Evolutionary conservation across 2,329 filamentous ascomycete genomes (phyloP).

Genomic region (Pezicula neosporulosa): DNA sequence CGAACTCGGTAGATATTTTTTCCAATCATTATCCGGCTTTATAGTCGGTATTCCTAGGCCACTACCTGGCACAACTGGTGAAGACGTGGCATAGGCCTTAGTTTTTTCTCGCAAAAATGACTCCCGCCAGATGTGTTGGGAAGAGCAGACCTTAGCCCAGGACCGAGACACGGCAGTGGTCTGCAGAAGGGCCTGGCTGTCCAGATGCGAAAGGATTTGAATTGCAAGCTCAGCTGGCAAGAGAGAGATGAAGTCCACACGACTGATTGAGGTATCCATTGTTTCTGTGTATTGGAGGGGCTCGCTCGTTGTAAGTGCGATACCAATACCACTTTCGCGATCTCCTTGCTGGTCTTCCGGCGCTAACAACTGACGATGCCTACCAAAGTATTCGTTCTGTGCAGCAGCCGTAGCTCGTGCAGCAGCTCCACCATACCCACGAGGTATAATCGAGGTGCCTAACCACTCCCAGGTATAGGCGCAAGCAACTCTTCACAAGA

Average conservation of each 20-base stretch:
- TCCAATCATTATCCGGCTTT: conserved; percentile 72
- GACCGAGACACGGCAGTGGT: conserved; percentile 46
- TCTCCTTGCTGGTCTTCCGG: conserved; percentile 39
- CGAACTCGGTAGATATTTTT: conserved; percentile 76
- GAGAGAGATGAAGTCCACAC: conserved; percentile 53
- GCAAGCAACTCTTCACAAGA: conserved; percentile 15
- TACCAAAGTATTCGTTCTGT: conserved; percentile 48
- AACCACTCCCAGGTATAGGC: conserved; percentile 33
- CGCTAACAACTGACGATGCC: conserved; percentile 38
- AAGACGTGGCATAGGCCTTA: conserved; percentile 54
- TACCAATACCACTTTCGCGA: conserved; percentile 62
- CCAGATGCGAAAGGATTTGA: conserved; percentile 53
- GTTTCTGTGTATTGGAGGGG: conserved; percentile 29
- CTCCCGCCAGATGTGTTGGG: conserved; percentile 61
- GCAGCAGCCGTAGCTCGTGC: conserved; percentile 56
- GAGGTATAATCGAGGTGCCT: conserved; percentile 57
- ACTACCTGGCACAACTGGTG: conserved; percentile 46
- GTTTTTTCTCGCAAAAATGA: conserved; percentile 61
- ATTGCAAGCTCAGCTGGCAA: conserved; percentile 58
- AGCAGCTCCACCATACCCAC: conserved; percentile 56
- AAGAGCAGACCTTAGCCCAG: conserved; percentile 46
- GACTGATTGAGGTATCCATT: conserved; percentile 41
- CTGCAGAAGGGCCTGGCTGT: conserved; percentile 46
- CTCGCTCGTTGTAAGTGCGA: conserved; percentile 39
- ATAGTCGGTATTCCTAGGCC: conserved; percentile 55